Evolutionary conservation across 2,329 filamentous ascomycete genomes (phyloP), one percentile per base, ranked within the genome.

Genomic region (Apiospora hydei): DNA sequence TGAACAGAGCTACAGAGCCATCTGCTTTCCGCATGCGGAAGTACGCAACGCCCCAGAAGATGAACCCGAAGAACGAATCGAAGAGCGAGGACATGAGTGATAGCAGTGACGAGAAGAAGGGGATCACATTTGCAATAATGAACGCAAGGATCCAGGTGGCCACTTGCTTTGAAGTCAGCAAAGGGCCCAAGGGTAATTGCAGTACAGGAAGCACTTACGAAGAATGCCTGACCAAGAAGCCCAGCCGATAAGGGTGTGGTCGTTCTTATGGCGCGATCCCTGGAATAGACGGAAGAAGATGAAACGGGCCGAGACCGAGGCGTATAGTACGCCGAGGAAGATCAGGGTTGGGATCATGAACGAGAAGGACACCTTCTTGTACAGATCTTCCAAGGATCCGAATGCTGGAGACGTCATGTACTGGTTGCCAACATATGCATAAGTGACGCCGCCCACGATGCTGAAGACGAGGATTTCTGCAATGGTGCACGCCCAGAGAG

Each of bases 331-430:
- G 10, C 95, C 95, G 5, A 98, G 84, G 85, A 98, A 98, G 79
- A 98, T 94, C 75, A 98, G 88, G 0, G 95, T 98, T 0, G 95
- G 95, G 44, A 98, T 93, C 95, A 98, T 98, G 85, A 98, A 97
- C 16, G 93, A 95, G 83, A 97, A 98, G 0, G 94, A 89, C 2
- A 96, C 88, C 85, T 98, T 98, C 84, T 96, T 95, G 84, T 92
- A 96, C 1, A 92, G 86, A 67, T 93, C 89, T 57, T 92, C 88
- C 30, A 98, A 85, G 0, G 94, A 95, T 14, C 94, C 95, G 76
- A 98, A 98, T 0, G 95, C 95, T 0, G 95, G 95, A 0, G 93
- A 86, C 0, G 92, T 95, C 84, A 95, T 94, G 85, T 98, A 98
- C 79, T 97, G 92, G 70, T 92, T 95, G 68, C 95, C 95, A 0